phyloP scores from a whole-genome alignment of 2,329 filamentous ascomycete genomes.

The Curvularia spicifera region DNA sequence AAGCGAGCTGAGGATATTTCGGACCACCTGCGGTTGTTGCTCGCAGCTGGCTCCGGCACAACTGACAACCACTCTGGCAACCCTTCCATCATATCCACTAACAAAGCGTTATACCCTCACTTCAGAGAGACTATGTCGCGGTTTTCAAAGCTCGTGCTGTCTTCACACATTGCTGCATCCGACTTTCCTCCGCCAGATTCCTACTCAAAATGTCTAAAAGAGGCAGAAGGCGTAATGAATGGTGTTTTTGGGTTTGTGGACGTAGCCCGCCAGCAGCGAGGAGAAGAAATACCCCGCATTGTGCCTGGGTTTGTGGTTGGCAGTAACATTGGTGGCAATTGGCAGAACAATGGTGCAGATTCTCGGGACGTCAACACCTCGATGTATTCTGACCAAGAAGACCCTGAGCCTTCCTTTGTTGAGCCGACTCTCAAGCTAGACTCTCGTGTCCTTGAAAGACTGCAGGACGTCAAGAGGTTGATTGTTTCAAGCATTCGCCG shows the following conservation, averaged over 20 bases:
- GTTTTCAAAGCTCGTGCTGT: constrained; percentile 98
- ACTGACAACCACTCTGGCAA: constrained; percentile 99
- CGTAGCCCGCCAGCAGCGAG: constrained; percentile 88
- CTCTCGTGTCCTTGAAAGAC: constrained; percentile 74
- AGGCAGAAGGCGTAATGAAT: constrained; percentile 94
- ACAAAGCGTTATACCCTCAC: constrained; percentile 95
- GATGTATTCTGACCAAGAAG: constrained; percentile 80
- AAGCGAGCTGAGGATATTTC: constrained; percentile 96
- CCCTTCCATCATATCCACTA: constrained; percentile 98
- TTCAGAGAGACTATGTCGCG: constrained; percentile 99
- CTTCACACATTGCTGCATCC: constrained; percentile 94
- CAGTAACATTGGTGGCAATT: constrained; percentile 82
- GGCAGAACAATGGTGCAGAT: constrained; percentile 72
- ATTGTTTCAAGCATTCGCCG: constrained; percentile 86
- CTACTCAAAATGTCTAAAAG: constrained; percentile 91
- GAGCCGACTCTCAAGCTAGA: constrained; percentile 81
- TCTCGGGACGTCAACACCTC: constrained; percentile 71
- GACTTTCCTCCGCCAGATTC: constrained; percentile 96
- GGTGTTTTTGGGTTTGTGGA: constrained; percentile 97
- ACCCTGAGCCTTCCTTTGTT: constrained; percentile 70
- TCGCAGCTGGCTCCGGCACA: constrained; percentile 95
- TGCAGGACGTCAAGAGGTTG: constrained; percentile 85
- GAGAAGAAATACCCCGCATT: constrained; percentile 90
- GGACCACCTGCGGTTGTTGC: constrained; percentile 87
- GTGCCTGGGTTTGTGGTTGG: constrained; percentile 92